A percentile compares a stretch with the other conserved stretches of the same genome.
phyloP scores from a whole-genome alignment of 2,329 filamentous ascomycete species.

The Tolypocladium tundrense region DNA sequence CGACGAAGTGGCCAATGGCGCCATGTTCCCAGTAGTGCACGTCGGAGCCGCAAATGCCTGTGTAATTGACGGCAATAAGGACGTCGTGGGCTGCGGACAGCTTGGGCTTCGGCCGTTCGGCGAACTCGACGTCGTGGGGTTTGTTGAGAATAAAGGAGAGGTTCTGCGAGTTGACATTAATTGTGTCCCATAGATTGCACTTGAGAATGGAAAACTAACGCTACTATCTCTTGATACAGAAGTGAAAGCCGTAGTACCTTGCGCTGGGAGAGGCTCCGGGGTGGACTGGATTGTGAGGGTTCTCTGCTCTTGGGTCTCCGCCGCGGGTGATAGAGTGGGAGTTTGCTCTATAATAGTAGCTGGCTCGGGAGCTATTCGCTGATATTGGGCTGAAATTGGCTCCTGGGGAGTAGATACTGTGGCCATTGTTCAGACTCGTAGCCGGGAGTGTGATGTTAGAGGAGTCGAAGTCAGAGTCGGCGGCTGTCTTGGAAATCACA shows the following conservation, averaged over 20 bases:
- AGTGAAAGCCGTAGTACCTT: background rate
- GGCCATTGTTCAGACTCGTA: background rate
- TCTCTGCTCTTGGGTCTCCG: background rate
- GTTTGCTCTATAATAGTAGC: background rate
- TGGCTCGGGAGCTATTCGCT: too few relatives aligned
- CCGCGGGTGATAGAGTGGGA: background rate
- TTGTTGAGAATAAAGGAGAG: conserved; percentile 78
- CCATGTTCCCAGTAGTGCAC: conserved; percentile 84
- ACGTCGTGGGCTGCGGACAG: conserved; percentile 63
- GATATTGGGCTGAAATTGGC: background rate
- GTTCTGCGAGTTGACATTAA: conserved; percentile 43
- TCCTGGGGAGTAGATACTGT: background rate
- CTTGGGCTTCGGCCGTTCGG: conserved; percentile 63
- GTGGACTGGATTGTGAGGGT: background rate
- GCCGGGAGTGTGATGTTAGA: too few relatives aligned
- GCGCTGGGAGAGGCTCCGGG: background rate
- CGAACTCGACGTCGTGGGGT: conserved; percentile 60
- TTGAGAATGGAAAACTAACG: background rate
- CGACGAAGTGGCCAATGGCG: conserved; percentile 76
- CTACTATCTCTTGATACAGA: background rate
- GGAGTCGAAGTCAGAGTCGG: too few relatives aligned
- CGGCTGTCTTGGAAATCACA: too few relatives aligned
- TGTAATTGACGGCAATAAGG: conserved; percentile 72
- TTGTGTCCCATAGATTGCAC: too few relatives aligned
- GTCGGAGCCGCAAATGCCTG: conserved; percentile 81